Evolutionary conservation across 345 rosid genomes (phyloP).

Genomic region (Kandelia obovata): DNA sequence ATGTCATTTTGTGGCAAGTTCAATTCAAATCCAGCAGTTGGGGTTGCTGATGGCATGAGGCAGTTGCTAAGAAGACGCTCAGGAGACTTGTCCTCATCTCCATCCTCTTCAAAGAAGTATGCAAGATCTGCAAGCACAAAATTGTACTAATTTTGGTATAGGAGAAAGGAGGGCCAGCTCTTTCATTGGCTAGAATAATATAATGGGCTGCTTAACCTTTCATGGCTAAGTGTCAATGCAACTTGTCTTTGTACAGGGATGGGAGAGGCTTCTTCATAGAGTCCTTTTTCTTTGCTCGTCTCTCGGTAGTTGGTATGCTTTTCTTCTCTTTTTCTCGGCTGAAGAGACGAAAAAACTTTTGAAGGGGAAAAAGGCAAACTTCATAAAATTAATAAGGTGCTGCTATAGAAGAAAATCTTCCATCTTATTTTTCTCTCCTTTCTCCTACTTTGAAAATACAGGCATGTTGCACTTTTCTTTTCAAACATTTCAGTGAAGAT

Average conservation of each 20-base stretch:
- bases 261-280: slow-evolving; percentile 12
- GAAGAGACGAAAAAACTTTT: not conserved
- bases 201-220: not conserved
- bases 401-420: too few species aligned
- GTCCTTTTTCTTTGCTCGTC: slow-evolving; percentile 5
- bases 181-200: slow-evolving; percentile 23
- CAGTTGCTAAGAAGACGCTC: slow-evolving; percentile 93
- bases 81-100: slow-evolving; percentile 48
- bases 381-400: too few species aligned
- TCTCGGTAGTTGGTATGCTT: not conserved
- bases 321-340: not conserved
- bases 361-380: not conserved
- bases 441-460: too few species aligned
- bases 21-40: slow-evolving; percentile 78
- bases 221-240: slow-evolving; percentile 1
- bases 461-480: too few species aligned
- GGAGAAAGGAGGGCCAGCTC: not conserved
- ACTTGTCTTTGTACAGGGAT: slow-evolving; percentile 31
- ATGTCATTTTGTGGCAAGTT: slow-evolving; percentile 88
- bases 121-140: slow-evolving; percentile 55
- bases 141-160: slow-evolving; percentile 26
- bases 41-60: slow-evolving; percentile 91
- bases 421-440: too few species aligned
- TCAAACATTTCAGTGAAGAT: too few species aligned
- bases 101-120: slow-evolving; percentile 60